Conservation (phyloP, 129 eudicot species). For the Kitagawia praeruptora region DNA sequence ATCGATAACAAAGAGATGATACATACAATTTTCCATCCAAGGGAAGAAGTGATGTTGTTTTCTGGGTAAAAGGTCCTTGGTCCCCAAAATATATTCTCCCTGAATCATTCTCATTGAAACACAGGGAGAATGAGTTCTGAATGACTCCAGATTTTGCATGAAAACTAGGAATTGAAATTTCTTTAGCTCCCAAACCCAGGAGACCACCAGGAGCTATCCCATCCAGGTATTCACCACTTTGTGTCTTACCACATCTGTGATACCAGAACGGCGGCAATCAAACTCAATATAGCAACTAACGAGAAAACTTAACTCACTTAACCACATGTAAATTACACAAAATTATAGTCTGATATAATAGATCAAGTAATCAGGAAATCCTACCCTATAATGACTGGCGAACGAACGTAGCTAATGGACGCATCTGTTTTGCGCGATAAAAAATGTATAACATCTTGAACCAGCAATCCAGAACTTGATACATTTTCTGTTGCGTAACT, state of each 20-base stretch:
- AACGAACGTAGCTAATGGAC: constrained; percentile 46
- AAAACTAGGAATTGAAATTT: constrained; percentile 72
- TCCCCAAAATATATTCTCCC: constrained; percentile 89
- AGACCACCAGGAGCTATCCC: constrained; percentile 98
- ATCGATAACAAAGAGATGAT: constrained; percentile 7
- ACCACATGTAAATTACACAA: no score
- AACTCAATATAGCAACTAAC: background rate
- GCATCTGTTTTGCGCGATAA: constrained; percentile 40
- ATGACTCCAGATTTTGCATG: constrained; percentile 73
- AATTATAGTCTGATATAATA: background rate
- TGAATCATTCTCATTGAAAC: constrained; percentile 70
- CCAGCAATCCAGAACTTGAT: constrained; percentile 89
- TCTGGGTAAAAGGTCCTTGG: constrained; percentile 59
- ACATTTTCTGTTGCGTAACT: constrained; percentile 47
- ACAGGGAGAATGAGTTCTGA: constrained; percentile 66
- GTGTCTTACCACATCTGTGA: constrained; percentile 86
- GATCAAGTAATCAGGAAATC: constrained; percentile 10
- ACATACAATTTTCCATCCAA: constrained; percentile 62
- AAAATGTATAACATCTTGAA: constrained; percentile 83
- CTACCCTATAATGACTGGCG: constrained; percentile 75
- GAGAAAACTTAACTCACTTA: background rate
- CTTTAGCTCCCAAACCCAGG: constrained; percentile 77
- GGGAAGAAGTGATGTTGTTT: constrained; percentile 63
- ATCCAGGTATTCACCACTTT: constrained; percentile 78
- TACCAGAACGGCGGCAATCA: background rate